phyloP scores from a whole-genome alignment of 345 rosid genomes.

The Brassica nigra region DNA sequence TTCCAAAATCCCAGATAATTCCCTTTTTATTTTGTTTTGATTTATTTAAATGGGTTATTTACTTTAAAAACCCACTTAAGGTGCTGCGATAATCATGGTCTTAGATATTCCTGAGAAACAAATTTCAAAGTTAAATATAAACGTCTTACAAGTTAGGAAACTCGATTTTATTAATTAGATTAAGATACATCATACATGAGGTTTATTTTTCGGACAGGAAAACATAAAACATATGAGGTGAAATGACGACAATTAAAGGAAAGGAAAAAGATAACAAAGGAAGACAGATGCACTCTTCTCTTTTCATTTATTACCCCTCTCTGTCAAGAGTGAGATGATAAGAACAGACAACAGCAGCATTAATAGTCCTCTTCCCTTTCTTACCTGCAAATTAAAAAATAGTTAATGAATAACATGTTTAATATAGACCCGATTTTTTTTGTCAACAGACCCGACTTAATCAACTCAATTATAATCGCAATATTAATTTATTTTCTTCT shows the following conservation, averaged over 20 bases:
- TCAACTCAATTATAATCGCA: background rate
- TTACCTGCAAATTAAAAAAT: conserved; percentile 5
- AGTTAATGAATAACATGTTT: background rate
- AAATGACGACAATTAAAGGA: background rate
- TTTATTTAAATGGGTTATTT: too few relatives aligned
- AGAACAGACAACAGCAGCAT: conserved; percentile 3
- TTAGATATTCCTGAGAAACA: background rate
- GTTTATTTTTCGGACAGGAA: conserved; percentile 9
- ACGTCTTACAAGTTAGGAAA: background rate
- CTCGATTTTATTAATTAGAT: conserved; percentile 7
- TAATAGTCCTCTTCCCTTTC: background rate
- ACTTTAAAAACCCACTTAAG: too few relatives aligned
- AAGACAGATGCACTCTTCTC: background rate
- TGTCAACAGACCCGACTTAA: background rate
- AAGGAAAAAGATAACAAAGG: conserved; percentile 2
- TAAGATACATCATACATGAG: background rate
- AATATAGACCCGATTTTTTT: background rate
- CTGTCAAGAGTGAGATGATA: background rate
- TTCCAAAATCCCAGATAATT: too few relatives aligned
- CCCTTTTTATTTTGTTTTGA: too few relatives aligned
- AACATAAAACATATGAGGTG: conserved; percentile 7
- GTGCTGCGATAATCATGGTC: too few relatives aligned
- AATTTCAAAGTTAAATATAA: background rate
- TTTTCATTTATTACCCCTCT: background rate
- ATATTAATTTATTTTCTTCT: background rate